A percentile compares a stretch with the other conserved stretches of the same genome.
These are phyloP conservation scores for Kluyveromyces dobzhanskii DNA, from an alignment of 805 yeast genomes.

Conservation along the genomic window DNA sequence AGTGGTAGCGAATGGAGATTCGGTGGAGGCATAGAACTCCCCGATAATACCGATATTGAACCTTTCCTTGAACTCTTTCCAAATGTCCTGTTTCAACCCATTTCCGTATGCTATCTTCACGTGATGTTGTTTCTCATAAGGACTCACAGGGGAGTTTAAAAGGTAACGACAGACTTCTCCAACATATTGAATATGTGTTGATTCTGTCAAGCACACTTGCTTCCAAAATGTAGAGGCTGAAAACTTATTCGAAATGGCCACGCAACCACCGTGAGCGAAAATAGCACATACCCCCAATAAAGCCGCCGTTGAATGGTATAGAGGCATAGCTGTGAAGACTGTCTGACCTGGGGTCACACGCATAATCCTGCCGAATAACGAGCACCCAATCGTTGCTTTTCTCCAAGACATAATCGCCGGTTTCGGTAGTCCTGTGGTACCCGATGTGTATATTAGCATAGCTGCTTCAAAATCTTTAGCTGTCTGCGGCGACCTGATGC, in stretches of 20 bases:
- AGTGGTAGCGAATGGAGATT: slow-evolving; percentile 83
- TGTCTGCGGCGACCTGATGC: slow-evolving; percentile 44
- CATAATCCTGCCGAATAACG: slow-evolving; percentile 61
- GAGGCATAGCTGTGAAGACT: slow-evolving; percentile 88
- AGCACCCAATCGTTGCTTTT: slow-evolving; percentile 64
- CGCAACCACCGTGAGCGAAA: slow-evolving; percentile 58
- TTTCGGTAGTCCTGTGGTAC: slow-evolving; percentile 92
- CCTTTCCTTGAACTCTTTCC: slow-evolving; percentile 71
- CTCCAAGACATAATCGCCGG: slow-evolving; percentile 92
- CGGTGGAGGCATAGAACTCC: slow-evolving; percentile 92
- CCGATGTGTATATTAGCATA: slow-evolving; percentile 79
- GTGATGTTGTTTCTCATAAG: slow-evolving; percentile 54
- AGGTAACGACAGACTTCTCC: slow-evolving; percentile 92
- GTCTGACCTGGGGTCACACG: slow-evolving; percentile 45
- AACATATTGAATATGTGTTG: slow-evolving; percentile 85
- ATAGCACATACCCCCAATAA: slow-evolving; percentile 74
- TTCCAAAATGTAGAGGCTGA: slow-evolving; percentile 85
- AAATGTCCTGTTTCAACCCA: slow-evolving; percentile 82
- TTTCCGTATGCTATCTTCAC: slow-evolving; percentile 78
- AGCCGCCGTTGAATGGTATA: slow-evolving; percentile 92
- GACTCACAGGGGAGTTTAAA: slow-evolving; percentile 53
- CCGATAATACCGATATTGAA: slow-evolving; percentile 72
- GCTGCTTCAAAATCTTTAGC: slow-evolving; percentile 56
- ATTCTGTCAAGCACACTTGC: slow-evolving; percentile 59
- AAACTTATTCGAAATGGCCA: slow-evolving; percentile 72